Evolutionary conservation across 306 rosid genomes (phyloP).

Genomic region (Citrullus amarus): DNA sequence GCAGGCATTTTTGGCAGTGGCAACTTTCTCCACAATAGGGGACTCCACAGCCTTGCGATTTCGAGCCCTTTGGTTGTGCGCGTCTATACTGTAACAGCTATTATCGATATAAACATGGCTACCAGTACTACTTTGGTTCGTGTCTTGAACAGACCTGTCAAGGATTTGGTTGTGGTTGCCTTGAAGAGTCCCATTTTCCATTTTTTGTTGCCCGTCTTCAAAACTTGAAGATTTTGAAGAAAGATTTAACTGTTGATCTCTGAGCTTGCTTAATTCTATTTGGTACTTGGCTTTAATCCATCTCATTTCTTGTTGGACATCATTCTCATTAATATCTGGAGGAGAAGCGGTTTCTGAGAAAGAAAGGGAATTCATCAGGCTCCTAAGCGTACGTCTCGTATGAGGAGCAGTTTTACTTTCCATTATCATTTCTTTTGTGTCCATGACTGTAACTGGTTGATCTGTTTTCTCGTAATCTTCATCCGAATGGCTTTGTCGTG

Average conservation of each 20-base stretch:
- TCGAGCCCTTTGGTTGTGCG: constrained; percentile 30
- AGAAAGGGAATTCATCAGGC: constrained; percentile 30
- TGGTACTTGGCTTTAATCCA: constrained; percentile 69
- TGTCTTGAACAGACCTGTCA: background rate
- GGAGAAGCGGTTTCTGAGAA: constrained; percentile 20
- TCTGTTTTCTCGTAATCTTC: constrained; percentile 46
- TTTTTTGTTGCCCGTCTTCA: constrained; percentile 16
- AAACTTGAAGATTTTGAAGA: constrained; percentile 21
- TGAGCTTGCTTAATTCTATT: constrained; percentile 39
- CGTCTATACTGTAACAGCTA: constrained; percentile 34
- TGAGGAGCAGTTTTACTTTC: constrained; percentile 12
- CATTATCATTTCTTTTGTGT: constrained; percentile 17
- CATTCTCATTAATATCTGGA: constrained; percentile 27
- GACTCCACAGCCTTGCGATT: constrained; percentile 23
- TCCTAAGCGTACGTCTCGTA: constrained; percentile 18
- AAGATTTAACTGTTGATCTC: constrained; percentile 33
- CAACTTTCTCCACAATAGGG: background rate
- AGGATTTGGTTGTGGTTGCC: constrained; percentile 16
- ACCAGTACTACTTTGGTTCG: background rate
- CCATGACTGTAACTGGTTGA: constrained; percentile 17
- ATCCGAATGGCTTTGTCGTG: constrained; percentile 44
- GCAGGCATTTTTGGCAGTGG: constrained; percentile 9
- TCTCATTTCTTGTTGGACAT: constrained; percentile 47
- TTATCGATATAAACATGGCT: constrained; percentile 1
- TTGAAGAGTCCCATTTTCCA: constrained; percentile 18